Conservation (phyloP, 495 filamentous ascomycete genomes). For the Podospora australis region DNA sequence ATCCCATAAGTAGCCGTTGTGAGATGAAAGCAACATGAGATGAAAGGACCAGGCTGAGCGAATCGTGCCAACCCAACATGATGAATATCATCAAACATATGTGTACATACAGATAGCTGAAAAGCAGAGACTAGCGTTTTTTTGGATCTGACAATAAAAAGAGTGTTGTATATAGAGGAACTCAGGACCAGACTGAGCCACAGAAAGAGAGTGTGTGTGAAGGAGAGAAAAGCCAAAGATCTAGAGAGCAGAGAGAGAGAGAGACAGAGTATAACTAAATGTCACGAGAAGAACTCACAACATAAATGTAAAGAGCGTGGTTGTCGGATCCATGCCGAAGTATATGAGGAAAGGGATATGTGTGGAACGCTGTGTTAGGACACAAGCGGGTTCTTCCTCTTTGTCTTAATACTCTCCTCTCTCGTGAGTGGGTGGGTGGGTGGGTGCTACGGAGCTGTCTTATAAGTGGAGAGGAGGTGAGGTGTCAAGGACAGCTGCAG, state of each 20-base stretch:
- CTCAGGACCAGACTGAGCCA: neutral
- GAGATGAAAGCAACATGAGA: neutral
- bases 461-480: slow-evolving; percentile 28
- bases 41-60: too few species aligned
- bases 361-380: slow-evolving; percentile 12
- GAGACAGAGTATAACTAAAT: slow-evolving; percentile 37
- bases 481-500: too few species aligned
- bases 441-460: slow-evolving; percentile 9
- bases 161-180: too few species aligned
- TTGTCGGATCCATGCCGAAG: slow-evolving; percentile 54
- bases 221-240: slow-evolving; percentile 15
- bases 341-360: slow-evolving; percentile 3
- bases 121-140: too few species aligned
- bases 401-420: too few species aligned
- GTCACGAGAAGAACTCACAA: slow-evolving; percentile 48
- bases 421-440: too few species aligned
- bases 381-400: neutral
- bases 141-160: too few species aligned
- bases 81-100: too few species aligned
- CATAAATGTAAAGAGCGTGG: slow-evolving; percentile 69
- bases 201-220: slow-evolving; percentile 1
- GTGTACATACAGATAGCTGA: too few species aligned
- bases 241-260: slow-evolving; percentile 32
- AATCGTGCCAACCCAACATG: too few species aligned
- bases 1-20: too few species aligned